These are phyloP conservation scores for Xylariaceae sp. DNA, from an alignment of 2,329 filamentous ascomycete species.

Conservation along the genomic window DNA sequence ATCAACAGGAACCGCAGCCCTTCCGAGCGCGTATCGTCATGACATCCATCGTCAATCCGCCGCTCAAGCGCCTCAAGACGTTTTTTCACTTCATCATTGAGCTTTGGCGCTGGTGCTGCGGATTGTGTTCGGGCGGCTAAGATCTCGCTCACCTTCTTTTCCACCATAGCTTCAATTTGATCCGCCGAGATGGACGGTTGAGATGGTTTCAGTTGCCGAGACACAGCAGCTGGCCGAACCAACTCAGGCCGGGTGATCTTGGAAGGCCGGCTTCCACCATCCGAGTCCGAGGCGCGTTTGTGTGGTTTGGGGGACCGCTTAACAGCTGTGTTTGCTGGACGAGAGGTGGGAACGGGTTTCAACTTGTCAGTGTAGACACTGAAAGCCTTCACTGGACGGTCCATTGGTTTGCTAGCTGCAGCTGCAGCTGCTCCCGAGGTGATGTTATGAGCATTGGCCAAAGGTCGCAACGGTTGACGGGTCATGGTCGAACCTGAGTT, in stretches of 20 bases:
- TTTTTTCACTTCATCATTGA: slow-evolving; percentile 79
- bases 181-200: slow-evolving; percentile 64
- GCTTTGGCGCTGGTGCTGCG: slow-evolving; percentile 54
- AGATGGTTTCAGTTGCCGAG: slow-evolving; percentile 27
- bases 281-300: slow-evolving; percentile 54
- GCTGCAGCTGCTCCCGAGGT: slow-evolving; percentile 64
- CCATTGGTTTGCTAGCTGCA: slow-evolving; percentile 58
- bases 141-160: slow-evolving; percentile 89
- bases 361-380: slow-evolving; percentile 82
- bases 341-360: slow-evolving; percentile 49
- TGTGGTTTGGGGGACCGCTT: slow-evolving; percentile 38
- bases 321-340: slow-evolving; percentile 34
- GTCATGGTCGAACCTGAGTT: slow-evolving; percentile 45
- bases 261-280: slow-evolving; percentile 42
- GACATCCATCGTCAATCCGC: slow-evolving; percentile 74
- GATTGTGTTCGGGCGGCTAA: slow-evolving; percentile 76
- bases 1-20: slow-evolving; percentile 87
- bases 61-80: slow-evolving; percentile 85
- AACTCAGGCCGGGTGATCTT: slow-evolving; percentile 39
- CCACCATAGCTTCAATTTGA: slow-evolving; percentile 88
- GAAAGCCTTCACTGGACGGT: slow-evolving; percentile 83
- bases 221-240: slow-evolving; percentile 28
- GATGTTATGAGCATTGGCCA: slow-evolving; percentile 78
- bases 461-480: slow-evolving; percentile 79
- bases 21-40: slow-evolving; percentile 78